Evolutionary conservation across 768 basidiomycete species (phyloP), one percentile per base, ranked within the genome.

Genomic region (Boletellus emodensis): DNA sequence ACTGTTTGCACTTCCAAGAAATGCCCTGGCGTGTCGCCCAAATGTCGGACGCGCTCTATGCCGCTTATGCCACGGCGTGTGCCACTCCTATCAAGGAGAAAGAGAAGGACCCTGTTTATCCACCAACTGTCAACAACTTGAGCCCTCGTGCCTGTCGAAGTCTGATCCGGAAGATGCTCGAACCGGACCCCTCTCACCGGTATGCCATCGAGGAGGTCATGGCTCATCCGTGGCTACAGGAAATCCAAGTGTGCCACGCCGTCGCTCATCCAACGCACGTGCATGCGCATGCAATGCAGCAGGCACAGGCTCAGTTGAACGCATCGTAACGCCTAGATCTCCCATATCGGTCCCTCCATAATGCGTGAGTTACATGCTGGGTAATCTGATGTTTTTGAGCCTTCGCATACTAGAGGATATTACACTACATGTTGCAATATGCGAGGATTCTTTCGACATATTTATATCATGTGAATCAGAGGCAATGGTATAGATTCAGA

Each of bases 1-100:
- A 99, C 75, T 99, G 95, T 75, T 80, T 98, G 61, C 93, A 92
- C 70, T 96, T 96, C 76, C 89, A 93, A 67, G 95, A 99, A 68
- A 81, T 99, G 45, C 95, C 95, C 2, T 99, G 96, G 95, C 88
- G 94, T 51, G 90, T 87, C 3, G 95, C 95, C 32, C 94, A 97
- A 65, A 71, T 75, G 15, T 73, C 82, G 9, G 95, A 99, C 65
- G 68, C 77, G 9, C 79, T 95, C 10, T 99, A 92, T 68, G 75
- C 84, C 1, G 74, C 87, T 3, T 99, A 97, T 65, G 79, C 72
- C 30, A 48, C 62, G 3, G 68, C 71, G 3, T 81, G 77, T 56
- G 42, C 54, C 14, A 47, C 35, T 30, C 63, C 62, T n/a, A 13
- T 58, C 57, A 68, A 58, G 45, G 68, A 67, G 44, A 64, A 67